A percentile compares a stretch with the other conserved stretches of the same genome.
These are phyloP conservation scores for Ustilaginoidea virens DNA, from an alignment of 2,329 filamentous ascomycete species.

Conservation along the genomic window DNA sequence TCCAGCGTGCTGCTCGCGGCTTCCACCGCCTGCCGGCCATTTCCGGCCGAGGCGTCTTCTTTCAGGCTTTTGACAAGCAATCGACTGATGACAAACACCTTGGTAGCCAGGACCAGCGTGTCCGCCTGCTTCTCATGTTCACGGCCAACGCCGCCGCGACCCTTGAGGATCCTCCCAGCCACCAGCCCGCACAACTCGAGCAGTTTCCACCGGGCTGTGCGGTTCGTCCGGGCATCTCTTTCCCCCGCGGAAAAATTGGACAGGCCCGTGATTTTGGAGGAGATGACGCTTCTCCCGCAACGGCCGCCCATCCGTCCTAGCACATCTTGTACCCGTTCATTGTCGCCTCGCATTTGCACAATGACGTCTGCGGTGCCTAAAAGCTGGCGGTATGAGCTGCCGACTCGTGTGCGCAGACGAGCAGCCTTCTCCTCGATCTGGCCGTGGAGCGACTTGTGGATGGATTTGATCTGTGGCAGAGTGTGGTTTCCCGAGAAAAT, in stretches of 20 bases:
- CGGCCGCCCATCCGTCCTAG: conserved; percentile 58
- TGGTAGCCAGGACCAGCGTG: conserved; percentile 44
- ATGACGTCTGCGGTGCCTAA: conserved; percentile 90
- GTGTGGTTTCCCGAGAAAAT: conserved; percentile 41
- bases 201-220: conserved; percentile 30
- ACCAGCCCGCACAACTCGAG: conserved; percentile 36
- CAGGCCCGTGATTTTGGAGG: conserved; percentile 46
- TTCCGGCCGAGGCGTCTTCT: conserved; percentile 23
- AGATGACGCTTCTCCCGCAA: conserved; percentile 60
- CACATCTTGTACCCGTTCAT: conserved; percentile 55
- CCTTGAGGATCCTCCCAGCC: conserved; percentile 32
- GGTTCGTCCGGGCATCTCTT: conserved; percentile 12
- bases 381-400: conserved; percentile 67
- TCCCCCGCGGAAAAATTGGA: conserved; percentile 24
- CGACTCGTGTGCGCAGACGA: conserved; percentile 48
- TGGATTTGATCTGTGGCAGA: conserved; percentile 46
- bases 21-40: conserved; percentile 31
- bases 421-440: conserved; percentile 47
- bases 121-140: conserved; percentile 25
- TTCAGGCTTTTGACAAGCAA: conserved; percentile 60
- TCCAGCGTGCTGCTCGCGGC: conserved; percentile 48
- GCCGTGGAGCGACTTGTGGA: conserved; percentile 43
- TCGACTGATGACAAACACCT: conserved; percentile 60
- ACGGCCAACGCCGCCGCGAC: conserved; percentile 16
- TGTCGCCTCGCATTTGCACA: conserved; percentile 70